Conservation (phyloP, 73 alveolate genomes). For the Diophrys appendiculata region DNA sequence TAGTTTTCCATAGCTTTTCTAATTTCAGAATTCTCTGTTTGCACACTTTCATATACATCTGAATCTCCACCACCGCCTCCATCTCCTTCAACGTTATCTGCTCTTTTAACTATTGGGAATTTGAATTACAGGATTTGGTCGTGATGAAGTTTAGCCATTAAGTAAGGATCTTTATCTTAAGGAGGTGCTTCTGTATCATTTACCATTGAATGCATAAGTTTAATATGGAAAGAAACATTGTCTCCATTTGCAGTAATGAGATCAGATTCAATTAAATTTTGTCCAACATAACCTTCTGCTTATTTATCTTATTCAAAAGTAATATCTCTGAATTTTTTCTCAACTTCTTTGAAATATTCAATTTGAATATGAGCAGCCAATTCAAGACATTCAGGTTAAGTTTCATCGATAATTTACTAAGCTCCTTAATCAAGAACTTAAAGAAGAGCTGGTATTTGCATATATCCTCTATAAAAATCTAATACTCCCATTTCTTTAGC, state of each 20-base stretch:
- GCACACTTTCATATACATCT: neutral
- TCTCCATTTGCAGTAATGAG: neutral
- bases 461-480: constrained; percentile 50
- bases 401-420: constrained; percentile 11
- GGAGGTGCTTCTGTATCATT: neutral
- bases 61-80: neutral
- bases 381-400: constrained; percentile 52
- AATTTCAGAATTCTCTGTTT: neutral
- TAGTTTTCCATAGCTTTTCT: neutral
- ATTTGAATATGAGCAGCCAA: constrained; percentile 35
- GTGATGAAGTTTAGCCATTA: neutral
- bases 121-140: neutral
- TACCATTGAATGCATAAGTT: neutral
- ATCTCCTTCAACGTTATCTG: neutral
- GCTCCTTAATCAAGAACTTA: constrained; percentile 20
- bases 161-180: neutral
- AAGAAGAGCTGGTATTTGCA: constrained; percentile 23
- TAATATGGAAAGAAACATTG: too few relatives aligned
- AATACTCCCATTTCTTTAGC: constrained; percentile 16
- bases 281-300: constrained; percentile 4
- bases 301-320: neutral
- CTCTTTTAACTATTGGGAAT: neutral
- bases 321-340: constrained; percentile 4
- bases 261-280: constrained; percentile 8
- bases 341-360: constrained; percentile 13